These are phyloP conservation scores for Mycena haematopus DNA, from an alignment of 768 basidiomycete species.

Conservation along the genomic window DNA sequence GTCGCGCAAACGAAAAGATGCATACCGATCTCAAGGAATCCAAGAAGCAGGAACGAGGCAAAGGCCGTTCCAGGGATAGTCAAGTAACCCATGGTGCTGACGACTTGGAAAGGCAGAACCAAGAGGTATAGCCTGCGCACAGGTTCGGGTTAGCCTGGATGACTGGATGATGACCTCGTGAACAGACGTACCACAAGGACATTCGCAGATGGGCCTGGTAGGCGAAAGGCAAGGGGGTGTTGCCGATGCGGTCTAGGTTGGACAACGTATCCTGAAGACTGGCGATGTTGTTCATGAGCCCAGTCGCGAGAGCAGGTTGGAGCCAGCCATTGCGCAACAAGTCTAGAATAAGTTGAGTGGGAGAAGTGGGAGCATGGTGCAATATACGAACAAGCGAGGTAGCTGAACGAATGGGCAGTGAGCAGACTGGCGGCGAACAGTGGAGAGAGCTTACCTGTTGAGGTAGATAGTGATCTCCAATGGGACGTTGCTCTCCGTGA, in stretches of 20 bases:
- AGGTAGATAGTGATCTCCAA: constrained; percentile 63
- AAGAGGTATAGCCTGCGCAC: constrained; percentile 40
- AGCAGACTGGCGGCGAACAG: background rate
- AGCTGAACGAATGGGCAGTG: constrained; percentile 10
- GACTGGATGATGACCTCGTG: too few relatives aligned
- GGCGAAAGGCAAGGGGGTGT: constrained; percentile 71
- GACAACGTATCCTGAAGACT: constrained; percentile 62
- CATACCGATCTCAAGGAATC: constrained; percentile 67
- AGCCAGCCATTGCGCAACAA: constrained; percentile 52
- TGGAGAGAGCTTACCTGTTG: constrained; percentile 44
- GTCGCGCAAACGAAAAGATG: background rate
- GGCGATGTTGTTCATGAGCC: constrained; percentile 51
- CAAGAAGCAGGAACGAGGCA: constrained; percentile 66
- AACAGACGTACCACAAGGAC: constrained; percentile 57
- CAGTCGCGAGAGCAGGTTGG: constrained; percentile 62
- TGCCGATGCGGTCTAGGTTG: constrained; percentile 67
- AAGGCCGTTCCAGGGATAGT: constrained; percentile 70
- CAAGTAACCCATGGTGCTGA: constrained; percentile 46
- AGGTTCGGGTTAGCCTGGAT: background rate
- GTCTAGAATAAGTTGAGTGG: constrained; percentile 33
- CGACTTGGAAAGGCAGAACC: constrained; percentile 61
- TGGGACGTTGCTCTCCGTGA: constrained; percentile 66
- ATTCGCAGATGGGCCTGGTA: constrained; percentile 73
- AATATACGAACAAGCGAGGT: constrained; percentile 27
- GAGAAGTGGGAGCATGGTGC: background rate